Percentiles rank a stretch among this genome's conserved stretches.
Evolutionary conservation across 352 stramenopile species (phyloP).

Genomic region (Aphanomyces cochlioides): DNA sequence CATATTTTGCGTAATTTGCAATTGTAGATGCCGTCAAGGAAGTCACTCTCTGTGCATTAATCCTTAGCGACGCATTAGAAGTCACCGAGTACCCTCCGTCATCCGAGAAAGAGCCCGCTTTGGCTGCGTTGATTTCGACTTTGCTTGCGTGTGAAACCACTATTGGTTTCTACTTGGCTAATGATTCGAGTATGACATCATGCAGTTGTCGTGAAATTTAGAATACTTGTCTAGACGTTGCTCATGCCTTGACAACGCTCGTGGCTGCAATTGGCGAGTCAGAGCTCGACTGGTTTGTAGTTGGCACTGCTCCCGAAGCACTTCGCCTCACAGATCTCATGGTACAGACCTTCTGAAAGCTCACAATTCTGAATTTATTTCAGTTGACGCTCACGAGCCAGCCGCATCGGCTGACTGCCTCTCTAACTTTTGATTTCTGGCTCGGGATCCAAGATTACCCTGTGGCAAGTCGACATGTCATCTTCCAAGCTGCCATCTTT

Average conservation of each 20-base stretch:
- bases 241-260: slow-evolving; percentile 21
- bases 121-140: not conserved
- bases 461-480: slow-evolving; percentile 8
- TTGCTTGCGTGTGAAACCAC: slow-evolving; percentile 7
- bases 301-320: slow-evolving; percentile 13
- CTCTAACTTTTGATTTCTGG: slow-evolving; percentile 23
- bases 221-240: slow-evolving; percentile 17
- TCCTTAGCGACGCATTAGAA: slow-evolving; percentile 24
- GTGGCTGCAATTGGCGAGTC: slow-evolving; percentile 18
- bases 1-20: too few species aligned
- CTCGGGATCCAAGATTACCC: slow-evolving; percentile 28
- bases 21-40: slow-evolving; percentile 21
- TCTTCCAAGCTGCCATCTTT: slow-evolving; percentile 27
- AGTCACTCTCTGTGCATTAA: slow-evolving; percentile 25
- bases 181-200: slow-evolving; percentile 16
- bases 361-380: not conserved
- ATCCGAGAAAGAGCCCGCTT: slow-evolving; percentile 15
- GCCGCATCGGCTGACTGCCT: slow-evolving; percentile 22
- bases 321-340: slow-evolving; percentile 21
- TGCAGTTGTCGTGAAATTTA: not conserved
- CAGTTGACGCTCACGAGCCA: slow-evolving; percentile 23
- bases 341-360: not conserved
- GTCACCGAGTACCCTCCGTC: slow-evolving; percentile 27
- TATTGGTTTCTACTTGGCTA: slow-evolving; percentile 9
- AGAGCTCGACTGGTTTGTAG: slow-evolving; percentile 28